phyloP scores from a whole-genome alignment of 1,139 yeast species.

The Hyphopichia wangnamkhiaoensis region DNA sequence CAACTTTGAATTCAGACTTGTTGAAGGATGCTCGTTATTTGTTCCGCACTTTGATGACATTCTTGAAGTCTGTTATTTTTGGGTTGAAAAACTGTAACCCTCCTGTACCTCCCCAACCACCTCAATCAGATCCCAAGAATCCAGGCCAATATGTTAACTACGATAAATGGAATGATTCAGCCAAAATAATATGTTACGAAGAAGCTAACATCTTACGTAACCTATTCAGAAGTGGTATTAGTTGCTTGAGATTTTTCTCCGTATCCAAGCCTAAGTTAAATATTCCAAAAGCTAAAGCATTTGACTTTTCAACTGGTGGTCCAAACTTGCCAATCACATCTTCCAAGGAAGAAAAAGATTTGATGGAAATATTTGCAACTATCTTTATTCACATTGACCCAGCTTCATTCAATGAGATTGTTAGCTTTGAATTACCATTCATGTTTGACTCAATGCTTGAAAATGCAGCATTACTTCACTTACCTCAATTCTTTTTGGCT shows the following conservation, averaged over 20 bases:
- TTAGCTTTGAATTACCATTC: constrained; percentile 76
- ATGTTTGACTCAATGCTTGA: constrained; percentile 78
- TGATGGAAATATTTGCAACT: constrained; percentile 94
- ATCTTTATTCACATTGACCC: constrained; percentile 94
- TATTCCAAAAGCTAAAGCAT: constrained; percentile 45
- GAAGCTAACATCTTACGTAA: constrained; percentile 77
- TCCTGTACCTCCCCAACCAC: constrained; percentile 63
- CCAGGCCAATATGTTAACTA: constrained; percentile 57
- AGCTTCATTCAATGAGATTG: constrained; percentile 91
- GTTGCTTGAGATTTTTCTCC: constrained; percentile 76
- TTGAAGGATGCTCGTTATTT: constrained; percentile 85
- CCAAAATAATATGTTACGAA: constrained; percentile 78
- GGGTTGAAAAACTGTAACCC: constrained; percentile 92
- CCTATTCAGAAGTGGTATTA: constrained; percentile 80
- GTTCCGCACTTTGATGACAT: constrained; percentile 86
- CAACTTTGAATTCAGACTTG: constrained; percentile 54
- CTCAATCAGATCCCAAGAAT: constrained; percentile 55
- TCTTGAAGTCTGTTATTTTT: constrained; percentile 84
- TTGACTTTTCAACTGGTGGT: constrained; percentile 69
- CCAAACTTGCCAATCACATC: constrained; percentile 84
- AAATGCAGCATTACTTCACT: constrained; percentile 84
- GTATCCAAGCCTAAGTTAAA: constrained; percentile 50
- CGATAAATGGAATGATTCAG: constrained; percentile 81
- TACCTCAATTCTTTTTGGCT: constrained; percentile 92
- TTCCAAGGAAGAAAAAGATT: constrained; percentile 89